Base-by-base conservation (phyloP, 2,329 filamentous ascomycete genomes). In the Parasarocladium wereldwijsianum region DNA sequence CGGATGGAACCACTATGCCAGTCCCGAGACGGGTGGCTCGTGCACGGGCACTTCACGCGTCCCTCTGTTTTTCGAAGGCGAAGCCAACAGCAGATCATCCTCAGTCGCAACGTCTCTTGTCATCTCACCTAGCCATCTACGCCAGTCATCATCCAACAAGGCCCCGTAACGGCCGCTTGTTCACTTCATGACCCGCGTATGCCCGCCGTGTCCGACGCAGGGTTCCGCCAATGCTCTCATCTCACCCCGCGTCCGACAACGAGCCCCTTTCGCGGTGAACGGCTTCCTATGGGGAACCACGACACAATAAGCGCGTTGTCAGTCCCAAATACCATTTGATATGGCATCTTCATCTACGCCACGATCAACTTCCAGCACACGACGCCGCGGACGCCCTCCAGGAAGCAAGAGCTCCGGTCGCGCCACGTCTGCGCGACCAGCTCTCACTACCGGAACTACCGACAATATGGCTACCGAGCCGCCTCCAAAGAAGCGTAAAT, bases 401-500 rank as follows among this genome's bases (percentile, higher is more conserved):
- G 57, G 57, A 25, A 49, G 54, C 8, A 57, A 54, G 18, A 59
- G 57, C 36, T 54, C 57, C 21, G 51, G 50, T 32, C 51, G 54
- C 38, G 52, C 52, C 15, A n/a, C n/a, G n/a, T n/a, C n/a, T n/a
- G 53, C 53, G 22, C 49, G 57, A 35, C 49, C 51, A 29, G 52
- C 47, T 11, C 48, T 48, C 17, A 38, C 45, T 22, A 44, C 47
- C 16, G 43, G 45, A 12, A 48, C 44, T 12, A 44, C 47, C 16
- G 43, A 45, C 12, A 48, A 44, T 12, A 38, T 45, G 26, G 44
- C 52, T 24, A 60, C 63, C 27, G 76, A 79, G 40, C 75, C 76
- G 16, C 74, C 77, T 9, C 63, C 63, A 1, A 85, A 84, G 55
- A 71, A 70, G 47, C 66, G 76, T 41, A 69, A 73, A 53, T 94